These are phyloP conservation scores for Mycena maculata DNA, from an alignment of 768 basidiomycete genomes.

Conservation along the genomic window DNA sequence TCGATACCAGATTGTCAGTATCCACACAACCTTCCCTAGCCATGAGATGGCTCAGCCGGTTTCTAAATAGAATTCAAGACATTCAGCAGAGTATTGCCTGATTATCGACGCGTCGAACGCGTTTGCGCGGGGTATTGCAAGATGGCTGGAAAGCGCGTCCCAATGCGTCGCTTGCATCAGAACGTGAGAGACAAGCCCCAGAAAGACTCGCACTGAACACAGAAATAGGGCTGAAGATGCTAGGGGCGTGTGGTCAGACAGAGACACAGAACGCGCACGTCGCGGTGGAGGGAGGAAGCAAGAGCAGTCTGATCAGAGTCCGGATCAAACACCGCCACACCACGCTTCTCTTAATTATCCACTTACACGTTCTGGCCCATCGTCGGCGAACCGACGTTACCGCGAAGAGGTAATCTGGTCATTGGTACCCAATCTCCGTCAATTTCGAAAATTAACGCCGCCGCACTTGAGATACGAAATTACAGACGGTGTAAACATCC, in stretches of 20 bases:
- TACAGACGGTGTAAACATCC: no score
- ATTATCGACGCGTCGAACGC: conserved; percentile 1
- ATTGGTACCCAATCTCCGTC: no score
- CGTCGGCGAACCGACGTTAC: no score
- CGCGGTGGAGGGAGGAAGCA: conserved; percentile 7
- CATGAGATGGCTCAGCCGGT: neutral
- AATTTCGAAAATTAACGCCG: no score
- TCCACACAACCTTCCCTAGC: neutral
- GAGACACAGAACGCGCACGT: conserved; percentile 3
- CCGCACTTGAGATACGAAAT: no score
- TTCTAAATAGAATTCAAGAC: neutral
- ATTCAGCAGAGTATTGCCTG: neutral
- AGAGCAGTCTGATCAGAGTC: conserved; percentile 10
- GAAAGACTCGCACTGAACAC: neutral
- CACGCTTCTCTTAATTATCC: conserved; percentile 2
- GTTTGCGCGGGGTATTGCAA: no score
- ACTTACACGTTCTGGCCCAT: no score
- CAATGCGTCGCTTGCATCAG: conserved; percentile 4
- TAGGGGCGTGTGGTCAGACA: neutral
- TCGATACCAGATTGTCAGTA: neutral
- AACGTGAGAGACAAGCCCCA: neutral
- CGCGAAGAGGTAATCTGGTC: no score
- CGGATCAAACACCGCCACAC: conserved; percentile 12
- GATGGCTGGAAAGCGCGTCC: neutral
- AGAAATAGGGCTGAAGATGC: neutral